Conservation (phyloP, 2,329 filamentous ascomycete genomes). For the Paracorniculantispora psalliotae region DNA sequence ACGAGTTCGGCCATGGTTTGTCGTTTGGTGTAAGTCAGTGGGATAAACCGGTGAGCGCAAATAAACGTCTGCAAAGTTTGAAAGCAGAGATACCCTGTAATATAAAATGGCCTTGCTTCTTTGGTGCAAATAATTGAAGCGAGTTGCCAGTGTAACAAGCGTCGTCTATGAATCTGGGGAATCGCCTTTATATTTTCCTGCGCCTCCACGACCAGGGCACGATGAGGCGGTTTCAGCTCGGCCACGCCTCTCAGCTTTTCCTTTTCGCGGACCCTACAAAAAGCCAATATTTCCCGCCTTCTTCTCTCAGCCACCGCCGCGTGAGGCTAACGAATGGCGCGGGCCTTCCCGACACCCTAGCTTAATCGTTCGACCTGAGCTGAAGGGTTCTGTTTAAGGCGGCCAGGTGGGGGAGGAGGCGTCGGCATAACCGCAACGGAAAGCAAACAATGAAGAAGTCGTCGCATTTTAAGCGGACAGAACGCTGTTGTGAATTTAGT, state of each 20-base stretch:
- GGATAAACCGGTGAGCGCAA: no score
- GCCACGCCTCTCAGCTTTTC: neutral
- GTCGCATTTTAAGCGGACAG: no score
- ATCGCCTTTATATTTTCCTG: neutral
- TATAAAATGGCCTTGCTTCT: no score
- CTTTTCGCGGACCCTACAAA: neutral
- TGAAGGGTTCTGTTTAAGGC: no score
- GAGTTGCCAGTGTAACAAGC: neutral
- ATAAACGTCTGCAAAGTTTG: no score
- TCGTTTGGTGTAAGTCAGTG: no score
- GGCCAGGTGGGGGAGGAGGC: no score
- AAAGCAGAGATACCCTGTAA: no score
- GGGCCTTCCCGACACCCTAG: neutral
- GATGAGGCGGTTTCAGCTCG: neutral
- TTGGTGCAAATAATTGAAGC: no score
- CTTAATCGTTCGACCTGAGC: neutral
- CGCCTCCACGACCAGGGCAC: neutral
- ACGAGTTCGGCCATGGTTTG: slow-evolving; percentile 1
- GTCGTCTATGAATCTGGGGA: neutral
- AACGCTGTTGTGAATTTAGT: no score
- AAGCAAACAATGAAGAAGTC: no score
- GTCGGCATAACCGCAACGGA: no score
- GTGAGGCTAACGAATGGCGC: neutral
- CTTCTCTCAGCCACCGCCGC: neutral
- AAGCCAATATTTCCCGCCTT: neutral